Conservation (phyloP, 2,329 filamentous ascomycete genomes). For the Penicillium sp. region DNA sequence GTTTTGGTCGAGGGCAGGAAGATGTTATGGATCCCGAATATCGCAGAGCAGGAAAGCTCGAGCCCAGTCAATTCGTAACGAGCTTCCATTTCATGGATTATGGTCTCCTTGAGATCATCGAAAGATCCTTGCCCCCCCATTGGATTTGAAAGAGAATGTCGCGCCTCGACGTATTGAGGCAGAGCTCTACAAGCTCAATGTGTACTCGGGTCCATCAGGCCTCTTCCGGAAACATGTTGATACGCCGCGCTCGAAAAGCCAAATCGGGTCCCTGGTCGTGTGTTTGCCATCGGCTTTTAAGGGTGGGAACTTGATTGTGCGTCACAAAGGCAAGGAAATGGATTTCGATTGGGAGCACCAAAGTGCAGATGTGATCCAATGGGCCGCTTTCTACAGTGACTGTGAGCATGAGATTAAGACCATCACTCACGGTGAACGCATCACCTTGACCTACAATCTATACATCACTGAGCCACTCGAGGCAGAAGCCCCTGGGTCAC, state of each 20-base stretch:
- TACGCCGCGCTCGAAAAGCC: constrained; percentile 49
- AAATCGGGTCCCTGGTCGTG: constrained; percentile 57
- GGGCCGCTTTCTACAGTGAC: constrained; percentile 41
- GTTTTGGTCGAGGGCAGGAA: constrained; percentile 48
- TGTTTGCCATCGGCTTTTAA: constrained; percentile 45
- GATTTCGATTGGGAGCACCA: constrained; percentile 29
- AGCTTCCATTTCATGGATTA: constrained; percentile 54
- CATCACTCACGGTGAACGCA: constrained; percentile 52
- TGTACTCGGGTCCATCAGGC: constrained; percentile 54
- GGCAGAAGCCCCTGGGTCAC: background rate
- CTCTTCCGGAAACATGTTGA: constrained; percentile 55
- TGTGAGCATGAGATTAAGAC: constrained; percentile 42
- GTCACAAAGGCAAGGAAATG: constrained; percentile 29
- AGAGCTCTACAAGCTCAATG: constrained; percentile 60
- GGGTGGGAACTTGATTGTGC: constrained; percentile 35
- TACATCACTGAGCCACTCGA: background rate
- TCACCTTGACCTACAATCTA: constrained; percentile 36
- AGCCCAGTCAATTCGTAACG: constrained; percentile 47
- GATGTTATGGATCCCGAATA: constrained; percentile 55
- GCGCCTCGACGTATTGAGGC: constrained; percentile 43
- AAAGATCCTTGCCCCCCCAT: constrained; percentile 47
- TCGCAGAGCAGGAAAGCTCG: constrained; percentile 55
- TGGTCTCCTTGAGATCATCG: constrained; percentile 54
- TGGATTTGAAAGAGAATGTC: constrained; percentile 1
- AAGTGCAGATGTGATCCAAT: constrained; percentile 29